Conservation (phyloP, 1,139 yeast genomes). For the Taphrina pruni region DNA sequence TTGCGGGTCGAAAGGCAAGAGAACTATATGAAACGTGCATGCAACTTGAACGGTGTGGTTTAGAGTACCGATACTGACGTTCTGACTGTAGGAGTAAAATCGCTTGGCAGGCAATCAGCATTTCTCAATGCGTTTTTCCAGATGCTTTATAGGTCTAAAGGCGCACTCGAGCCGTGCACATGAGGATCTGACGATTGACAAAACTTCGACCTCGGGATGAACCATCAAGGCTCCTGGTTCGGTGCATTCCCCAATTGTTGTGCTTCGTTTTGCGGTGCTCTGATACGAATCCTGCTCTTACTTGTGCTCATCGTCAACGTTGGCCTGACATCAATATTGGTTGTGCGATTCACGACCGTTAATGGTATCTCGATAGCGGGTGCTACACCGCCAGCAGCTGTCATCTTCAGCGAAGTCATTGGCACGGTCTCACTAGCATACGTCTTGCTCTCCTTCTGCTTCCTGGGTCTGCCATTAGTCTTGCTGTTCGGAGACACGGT, state of each 20-base stretch:
- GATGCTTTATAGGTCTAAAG: not conserved
- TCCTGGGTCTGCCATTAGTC: conserved; percentile 21
- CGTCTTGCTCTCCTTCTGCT: conserved; percentile 21
- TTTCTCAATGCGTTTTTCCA: not conserved
- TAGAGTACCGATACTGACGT: conserved; percentile 10
- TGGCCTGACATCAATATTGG: conserved; percentile 13
- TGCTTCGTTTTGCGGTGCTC: conserved; percentile 9
- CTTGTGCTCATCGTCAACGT: conserved; percentile 22
- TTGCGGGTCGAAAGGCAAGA: no score
- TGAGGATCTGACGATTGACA: not conserved
- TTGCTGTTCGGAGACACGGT: conserved; percentile 28
- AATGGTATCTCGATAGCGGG: conserved; percentile 7
- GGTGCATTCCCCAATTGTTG: conserved; percentile 2
- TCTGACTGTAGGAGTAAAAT: not conserved
- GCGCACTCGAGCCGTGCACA: not conserved
- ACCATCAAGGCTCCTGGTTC: conserved; percentile 6
- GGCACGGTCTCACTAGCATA: conserved; percentile 23
- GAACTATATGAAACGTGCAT: conserved; percentile 4
- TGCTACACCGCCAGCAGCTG: conserved; percentile 27
- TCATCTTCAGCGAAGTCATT: conserved; percentile 32
- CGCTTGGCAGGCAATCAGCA: not conserved
- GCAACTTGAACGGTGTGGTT: conserved; percentile 7
- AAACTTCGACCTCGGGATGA: not conserved
- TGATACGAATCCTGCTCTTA: conserved; percentile 7
- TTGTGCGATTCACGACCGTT: conserved; percentile 25